Evolutionary conservation across 176 grass and related monocot species (phyloP).

Genomic region (Musa itinerans): DNA sequence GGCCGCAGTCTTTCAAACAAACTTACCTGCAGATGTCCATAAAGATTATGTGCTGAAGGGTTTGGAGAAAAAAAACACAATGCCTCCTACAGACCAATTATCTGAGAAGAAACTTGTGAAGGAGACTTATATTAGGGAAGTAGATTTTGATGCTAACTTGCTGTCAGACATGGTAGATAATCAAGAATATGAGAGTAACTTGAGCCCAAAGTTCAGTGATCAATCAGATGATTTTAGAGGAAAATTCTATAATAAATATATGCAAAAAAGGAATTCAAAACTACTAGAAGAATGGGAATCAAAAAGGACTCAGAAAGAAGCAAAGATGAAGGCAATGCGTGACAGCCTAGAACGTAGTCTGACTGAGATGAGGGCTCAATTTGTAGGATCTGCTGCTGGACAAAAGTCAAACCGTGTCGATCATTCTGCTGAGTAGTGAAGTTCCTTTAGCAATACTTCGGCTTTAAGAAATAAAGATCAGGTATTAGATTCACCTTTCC

Average conservation of each 20-base stretch:
- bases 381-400: constrained; percentile 35
- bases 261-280: constrained; percentile 81
- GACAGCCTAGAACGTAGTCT: constrained; percentile 73
- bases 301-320: constrained; percentile 65
- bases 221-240: constrained; percentile 63
- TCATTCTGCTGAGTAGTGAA: constrained; percentile 35
- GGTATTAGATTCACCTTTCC: not conserved
- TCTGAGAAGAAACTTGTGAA: constrained; percentile 25
- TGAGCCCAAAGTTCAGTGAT: constrained; percentile 45
- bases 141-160: constrained; percentile 51
- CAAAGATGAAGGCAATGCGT: constrained; percentile 76
- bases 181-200: constrained; percentile 32
- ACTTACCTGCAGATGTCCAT: constrained; percentile 38
- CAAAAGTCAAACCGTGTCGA: constrained; percentile 28
- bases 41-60: constrained; percentile 38
- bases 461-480: constrained; percentile 43
- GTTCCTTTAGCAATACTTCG: constrained; percentile 35
- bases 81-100: constrained; percentile 32
- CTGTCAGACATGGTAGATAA: constrained; percentile 65
- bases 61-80: constrained; percentile 34
- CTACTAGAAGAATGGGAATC: constrained; percentile 76
- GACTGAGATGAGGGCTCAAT: constrained; percentile 68
- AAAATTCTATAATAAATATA: constrained; percentile 93
- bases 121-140: constrained; percentile 23
- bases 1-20: constrained; percentile 46